Base-by-base conservation (phyloP, 192 early-diverging fungal genomes). In the Coemansia biformis region DNA sequence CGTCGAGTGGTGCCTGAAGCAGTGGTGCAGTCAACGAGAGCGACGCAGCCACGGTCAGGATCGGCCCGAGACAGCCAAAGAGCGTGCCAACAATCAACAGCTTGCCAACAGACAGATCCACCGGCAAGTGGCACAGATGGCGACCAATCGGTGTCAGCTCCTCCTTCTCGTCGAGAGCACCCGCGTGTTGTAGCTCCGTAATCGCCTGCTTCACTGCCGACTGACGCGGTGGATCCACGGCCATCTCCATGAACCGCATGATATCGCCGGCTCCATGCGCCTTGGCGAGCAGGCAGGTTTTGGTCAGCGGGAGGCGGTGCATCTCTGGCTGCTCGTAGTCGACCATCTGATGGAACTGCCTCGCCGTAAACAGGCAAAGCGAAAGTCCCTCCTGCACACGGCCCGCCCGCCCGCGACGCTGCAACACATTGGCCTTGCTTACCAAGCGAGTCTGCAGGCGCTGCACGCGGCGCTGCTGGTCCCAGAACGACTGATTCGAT, bases 61-160 rank as follows among this genome's bases (percentile, higher is more conserved):
- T 75, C 0, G 87, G 85, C 41, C 91, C 89, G 2, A 92, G 53
- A 24, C 88, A 91, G 26, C 80, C 54, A 45, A 89, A 83, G 7
- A 86, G 74, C 0, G 86, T 74, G 8, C 83, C 90, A 48, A 82
- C 78, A 15, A 92, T 49, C 5, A 88, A 47, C 60, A 86, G 81
- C 51, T 88, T 88, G 60, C 86, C 86, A 2, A 91, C 66, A 5
- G 81, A 66, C 5, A 87, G 40, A 63, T 92, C 87, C 7, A 86
- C 78, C 9, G 91, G 91, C 57, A 93, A 40, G 31, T 76, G 66
- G 30, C 79, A 63, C 64, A 92, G 77, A 22, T 84, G 83, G 9
- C 55, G 75, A 31, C 91, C 91, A 0, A 92, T 74, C 0, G 81
- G 77, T 7, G 91, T 92, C 46, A 93, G 40, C 18, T 46, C n/a